Percentiles rank a stretch among this genome's conserved stretches.
These are phyloP conservation scores for Litsea cubeba DNA, from an alignment of 164 flowering plant genomes.

Conservation along the genomic window DNA sequence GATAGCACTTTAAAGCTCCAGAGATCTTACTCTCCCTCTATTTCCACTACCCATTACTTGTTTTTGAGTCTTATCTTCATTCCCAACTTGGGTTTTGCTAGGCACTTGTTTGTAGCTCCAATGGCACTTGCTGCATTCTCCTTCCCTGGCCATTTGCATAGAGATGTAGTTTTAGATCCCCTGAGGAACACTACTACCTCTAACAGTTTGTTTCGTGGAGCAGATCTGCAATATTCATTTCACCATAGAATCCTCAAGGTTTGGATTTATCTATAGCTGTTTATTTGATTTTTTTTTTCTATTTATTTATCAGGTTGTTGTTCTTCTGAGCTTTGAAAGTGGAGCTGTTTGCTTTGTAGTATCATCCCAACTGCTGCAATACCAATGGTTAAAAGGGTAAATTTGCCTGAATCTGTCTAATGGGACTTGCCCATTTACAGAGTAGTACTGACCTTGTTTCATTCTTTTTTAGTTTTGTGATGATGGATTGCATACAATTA, in stretches of 20 bases:
- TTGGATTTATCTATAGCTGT: background rate
- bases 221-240: slow-evolving; percentile 38
- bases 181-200: slow-evolving; percentile 15
- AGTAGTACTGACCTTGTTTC: background rate
- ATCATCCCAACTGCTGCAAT: background rate
- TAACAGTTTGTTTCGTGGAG: slow-evolving; percentile 28
- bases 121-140: slow-evolving; percentile 65
- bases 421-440: background rate
- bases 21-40: background rate
- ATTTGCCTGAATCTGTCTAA: background rate
- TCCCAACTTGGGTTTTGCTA: background rate
- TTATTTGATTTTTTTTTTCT: background rate
- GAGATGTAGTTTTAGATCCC: slow-evolving; percentile 25
- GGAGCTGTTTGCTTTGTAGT: background rate
- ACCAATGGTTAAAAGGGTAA: background rate
- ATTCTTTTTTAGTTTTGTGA: background rate
- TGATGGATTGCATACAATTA: background rate
- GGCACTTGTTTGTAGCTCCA: background rate
- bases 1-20: background rate
- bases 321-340: background rate
- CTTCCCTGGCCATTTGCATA: slow-evolving; percentile 30
- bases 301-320: background rate
- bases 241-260: slow-evolving; percentile 43
- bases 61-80: background rate
- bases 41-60: background rate